These are phyloP conservation scores for Bremia lactucae DNA, from an alignment of 352 stramenopile species.

Conservation along the genomic window DNA sequence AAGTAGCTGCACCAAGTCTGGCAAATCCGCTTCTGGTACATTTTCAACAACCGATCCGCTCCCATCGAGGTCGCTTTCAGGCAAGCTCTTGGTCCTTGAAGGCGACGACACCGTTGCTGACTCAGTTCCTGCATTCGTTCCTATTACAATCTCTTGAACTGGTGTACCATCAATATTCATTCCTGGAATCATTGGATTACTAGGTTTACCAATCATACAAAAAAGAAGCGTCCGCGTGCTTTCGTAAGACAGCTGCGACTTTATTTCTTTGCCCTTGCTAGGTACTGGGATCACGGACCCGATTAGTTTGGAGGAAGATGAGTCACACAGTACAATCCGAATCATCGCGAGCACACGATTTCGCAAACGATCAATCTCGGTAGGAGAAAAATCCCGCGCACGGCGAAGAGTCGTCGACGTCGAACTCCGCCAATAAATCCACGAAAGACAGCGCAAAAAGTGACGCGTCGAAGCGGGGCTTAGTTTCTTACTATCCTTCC, in stretches of 20 bases:
- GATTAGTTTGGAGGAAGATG: conserved; percentile 33
- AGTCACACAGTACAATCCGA: conserved; percentile 70
- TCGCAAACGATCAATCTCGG: conserved; percentile 56
- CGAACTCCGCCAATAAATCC: conserved; percentile 63
- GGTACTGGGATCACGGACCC: conserved; percentile 46
- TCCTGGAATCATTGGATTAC: conserved; percentile 52
- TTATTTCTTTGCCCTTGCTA: conserved; percentile 45
- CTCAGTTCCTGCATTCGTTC: conserved; percentile 21
- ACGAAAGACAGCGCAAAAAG: conserved; percentile 73
- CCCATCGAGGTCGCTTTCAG: conserved; percentile 56
- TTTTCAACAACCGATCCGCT: conserved; percentile 58
- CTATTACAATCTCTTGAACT: conserved; percentile 38
- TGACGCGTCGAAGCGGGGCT: conserved; percentile 68
- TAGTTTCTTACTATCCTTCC: conserved; percentile 58
- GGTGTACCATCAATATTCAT: conserved; percentile 55
- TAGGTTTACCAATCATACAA: conserved; percentile 80
- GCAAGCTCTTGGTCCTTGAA: conserved; percentile 36
- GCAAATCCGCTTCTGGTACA: conserved; percentile 57
- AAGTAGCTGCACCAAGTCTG: conserved; percentile 63
- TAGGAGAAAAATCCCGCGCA: conserved; percentile 28
- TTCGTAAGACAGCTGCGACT: conserved; percentile 74
- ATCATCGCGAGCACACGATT: conserved; percentile 66
- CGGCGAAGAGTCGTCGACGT: conserved; percentile 40
- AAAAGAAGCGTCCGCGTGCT: conserved; percentile 76
- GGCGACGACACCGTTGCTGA: conserved; percentile 31